A percentile compares a stretch with the other conserved stretches of the same genome.
Evolutionary conservation across 257 asterid genomes (phyloP).

Genomic region (Gynochthodes officinalis): DNA sequence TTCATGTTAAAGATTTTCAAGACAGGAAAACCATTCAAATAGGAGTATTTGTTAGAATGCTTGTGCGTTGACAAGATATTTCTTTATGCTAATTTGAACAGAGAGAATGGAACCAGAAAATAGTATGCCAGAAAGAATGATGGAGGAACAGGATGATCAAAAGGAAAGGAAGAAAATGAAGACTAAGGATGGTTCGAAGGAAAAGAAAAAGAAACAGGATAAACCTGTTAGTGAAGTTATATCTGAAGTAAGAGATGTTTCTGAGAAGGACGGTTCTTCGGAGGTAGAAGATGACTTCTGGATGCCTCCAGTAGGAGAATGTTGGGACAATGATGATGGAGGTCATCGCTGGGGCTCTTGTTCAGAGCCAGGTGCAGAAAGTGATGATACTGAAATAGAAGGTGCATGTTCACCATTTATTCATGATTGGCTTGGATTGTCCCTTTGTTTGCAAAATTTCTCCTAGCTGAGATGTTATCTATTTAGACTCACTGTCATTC

Average conservation of each 20-base stretch:
- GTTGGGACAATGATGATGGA: constrained; percentile 95
- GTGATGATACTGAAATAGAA: constrained; percentile 44
- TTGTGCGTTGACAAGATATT: not conserved
- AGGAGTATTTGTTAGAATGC: not conserved
- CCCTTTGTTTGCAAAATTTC: not conserved
- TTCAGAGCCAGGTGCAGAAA: constrained; percentile 54
- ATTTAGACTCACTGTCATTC: not conserved
- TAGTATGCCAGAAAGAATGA: constrained; percentile 32
- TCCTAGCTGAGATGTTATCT: not conserved
- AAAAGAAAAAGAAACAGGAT: constrained; percentile 40
- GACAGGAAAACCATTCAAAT: too few relatives aligned
- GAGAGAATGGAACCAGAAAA: constrained; percentile 65
- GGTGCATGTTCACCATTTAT: constrained; percentile 33
- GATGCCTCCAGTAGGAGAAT: constrained; percentile 87
- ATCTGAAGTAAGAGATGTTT: constrained; percentile 49
- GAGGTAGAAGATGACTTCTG: constrained; percentile 70
- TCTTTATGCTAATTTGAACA: constrained; percentile 25
- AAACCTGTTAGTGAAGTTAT: constrained; percentile 38
- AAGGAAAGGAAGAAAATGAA: constrained; percentile 31
- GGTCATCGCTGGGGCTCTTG: constrained; percentile 80
- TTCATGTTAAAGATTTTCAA: too few relatives aligned
- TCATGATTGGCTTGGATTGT: not conserved
- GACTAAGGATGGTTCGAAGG: constrained; percentile 22
- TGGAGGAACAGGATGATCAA: constrained; percentile 28
- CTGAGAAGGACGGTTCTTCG: constrained; percentile 39